Evolutionary conservation across 352 stramenopile species (phyloP).

Genomic region (Globisporangium cystogenes): DNA sequence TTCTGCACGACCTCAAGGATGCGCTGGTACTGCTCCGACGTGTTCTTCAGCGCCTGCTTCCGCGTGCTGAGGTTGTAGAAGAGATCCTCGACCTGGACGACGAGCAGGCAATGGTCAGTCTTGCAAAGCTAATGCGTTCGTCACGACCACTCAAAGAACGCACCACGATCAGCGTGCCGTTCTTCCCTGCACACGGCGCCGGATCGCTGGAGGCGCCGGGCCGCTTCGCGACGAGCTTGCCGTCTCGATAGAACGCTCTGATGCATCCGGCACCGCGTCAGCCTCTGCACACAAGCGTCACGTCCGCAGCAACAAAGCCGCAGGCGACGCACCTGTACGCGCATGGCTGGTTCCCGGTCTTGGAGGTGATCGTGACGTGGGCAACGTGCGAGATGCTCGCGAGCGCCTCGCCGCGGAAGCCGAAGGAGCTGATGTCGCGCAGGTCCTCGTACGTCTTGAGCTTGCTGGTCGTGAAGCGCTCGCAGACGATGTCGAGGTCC

Average conservation of each 20-base stretch:
- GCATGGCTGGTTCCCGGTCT: slow-evolving; percentile 66
- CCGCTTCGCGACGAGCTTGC: slow-evolving; percentile 72
- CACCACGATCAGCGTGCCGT: slow-evolving; percentile 76
- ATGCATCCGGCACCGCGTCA: slow-evolving; percentile 10
- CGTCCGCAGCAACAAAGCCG: background rate
- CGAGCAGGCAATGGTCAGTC: background rate
- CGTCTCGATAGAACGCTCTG: slow-evolving; percentile 91
- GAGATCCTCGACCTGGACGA: slow-evolving; percentile 90
- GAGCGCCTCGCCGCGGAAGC: slow-evolving; percentile 98
- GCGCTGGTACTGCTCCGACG: slow-evolving; percentile 91
- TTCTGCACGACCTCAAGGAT: slow-evolving; percentile 95
- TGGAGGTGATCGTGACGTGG: slow-evolving; percentile 88
- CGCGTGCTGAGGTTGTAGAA: slow-evolving; percentile 98
- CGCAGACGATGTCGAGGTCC: slow-evolving; percentile 95
- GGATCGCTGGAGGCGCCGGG: slow-evolving; percentile 61
- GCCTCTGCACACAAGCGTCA: background rate
- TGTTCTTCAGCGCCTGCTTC: slow-evolving; percentile 89
- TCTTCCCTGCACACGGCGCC: slow-evolving; percentile 70
- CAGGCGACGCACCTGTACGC: slow-evolving; percentile 61
- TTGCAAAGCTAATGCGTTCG: too few species aligned
- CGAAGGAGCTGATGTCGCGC: slow-evolving; percentile 93
- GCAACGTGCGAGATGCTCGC: slow-evolving; percentile 96
- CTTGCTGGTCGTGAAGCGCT: slow-evolving; percentile 98
- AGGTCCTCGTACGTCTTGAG: slow-evolving; percentile 95
- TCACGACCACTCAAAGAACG: background rate